Evolutionary conservation across 2,329 filamentous ascomycete species (phyloP), one percentile per base, ranked within the genome.

Genomic region (Sporothrix brasiliensis): DNA sequence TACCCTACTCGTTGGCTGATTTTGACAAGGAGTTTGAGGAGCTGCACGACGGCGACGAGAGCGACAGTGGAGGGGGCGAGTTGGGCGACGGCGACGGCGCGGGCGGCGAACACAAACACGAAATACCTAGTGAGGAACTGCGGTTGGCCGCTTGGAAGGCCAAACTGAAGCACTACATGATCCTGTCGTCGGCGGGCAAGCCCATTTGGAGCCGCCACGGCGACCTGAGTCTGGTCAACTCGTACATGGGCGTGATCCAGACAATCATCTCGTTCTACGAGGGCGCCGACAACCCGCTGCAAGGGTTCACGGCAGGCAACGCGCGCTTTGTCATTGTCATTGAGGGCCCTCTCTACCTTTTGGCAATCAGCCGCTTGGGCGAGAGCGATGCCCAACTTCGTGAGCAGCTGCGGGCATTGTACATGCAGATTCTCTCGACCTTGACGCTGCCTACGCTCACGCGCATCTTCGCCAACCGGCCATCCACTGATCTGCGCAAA

Each of bases 241-340:
- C 92, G 67, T 97, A 95, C 76, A 94, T 98, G 78, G 95, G 95
- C 53, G 91, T 99, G 21, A 90, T 97, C 1, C 95, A 98, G 79
- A 99, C 95, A 56, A 94, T 99, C 75, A 97, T 99, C 73, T 98
- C 95, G 0, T 97, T 97, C 78, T 98, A 96, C 77, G 91, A 97
- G 78, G 89, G 89, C 60, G 87, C 90, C 10, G 87, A 91, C 70
- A 92, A 97, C 77, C 88, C 87, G 0, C 84, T 99, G 13, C 87
- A 88, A 74, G 91, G 91, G 16, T 99, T 99, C 78, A 93, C 91
- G 2, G 94, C 95, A n/a, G 93, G 91, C 16, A 87, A 89, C 68
- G 89, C 92, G 34, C 90, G 92, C 71, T 98, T 99, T 75, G 92
- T 97, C 34, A 87, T 99, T 72, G 83, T 91, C 67, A 92, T 91